Percentiles rank a stretch among this genome's conserved stretches.
These are phyloP conservation scores for Gamarada debralockiae DNA, from an alignment of 495 filamentous ascomycete genomes.

Conservation along the genomic window DNA sequence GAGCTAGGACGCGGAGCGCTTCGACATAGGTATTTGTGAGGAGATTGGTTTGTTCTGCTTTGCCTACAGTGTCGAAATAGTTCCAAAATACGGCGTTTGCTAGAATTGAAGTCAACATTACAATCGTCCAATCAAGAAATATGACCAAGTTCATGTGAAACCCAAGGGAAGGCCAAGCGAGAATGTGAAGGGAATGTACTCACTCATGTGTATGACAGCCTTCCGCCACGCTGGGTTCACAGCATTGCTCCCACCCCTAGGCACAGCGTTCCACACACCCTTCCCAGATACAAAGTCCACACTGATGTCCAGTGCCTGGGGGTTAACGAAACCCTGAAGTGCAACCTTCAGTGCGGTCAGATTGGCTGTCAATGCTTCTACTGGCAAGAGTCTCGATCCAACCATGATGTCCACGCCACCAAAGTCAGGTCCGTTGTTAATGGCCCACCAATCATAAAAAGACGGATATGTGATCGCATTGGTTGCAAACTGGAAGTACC, in stretches of 20 bases:
- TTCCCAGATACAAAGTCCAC: slow-evolving; percentile 39
- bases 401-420: slow-evolving; percentile 36
- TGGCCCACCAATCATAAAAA: slow-evolving; percentile 44
- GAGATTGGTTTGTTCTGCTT: neutral
- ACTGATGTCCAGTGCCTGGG: slow-evolving; percentile 36
- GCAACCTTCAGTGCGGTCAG: slow-evolving; percentile 25
- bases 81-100: neutral
- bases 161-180: too few species aligned
- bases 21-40: slow-evolving; percentile 2
- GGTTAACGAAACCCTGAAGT: neutral
- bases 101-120: neutral
- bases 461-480: slow-evolving; percentile 38
- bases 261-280: slow-evolving; percentile 33
- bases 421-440: slow-evolving; percentile 23
- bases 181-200: neutral
- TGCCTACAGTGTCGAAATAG: neutral
- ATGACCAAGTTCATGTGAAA: neutral
- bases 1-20: slow-evolving; percentile 8
- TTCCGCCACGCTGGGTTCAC: slow-evolving; percentile 42
- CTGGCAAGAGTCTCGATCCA: slow-evolving; percentile 36
- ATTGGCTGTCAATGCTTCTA: slow-evolving; percentile 18
- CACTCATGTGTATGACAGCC: slow-evolving; percentile 31
- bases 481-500: slow-evolving; percentile 31
- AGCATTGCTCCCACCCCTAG: slow-evolving; percentile 26
- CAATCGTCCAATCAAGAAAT: neutral